Percentiles rank a stretch among this genome's conserved stretches.
phyloP scores from a whole-genome alignment of 2,329 filamentous ascomycete genomes.

The Hortaea werneckii region DNA sequence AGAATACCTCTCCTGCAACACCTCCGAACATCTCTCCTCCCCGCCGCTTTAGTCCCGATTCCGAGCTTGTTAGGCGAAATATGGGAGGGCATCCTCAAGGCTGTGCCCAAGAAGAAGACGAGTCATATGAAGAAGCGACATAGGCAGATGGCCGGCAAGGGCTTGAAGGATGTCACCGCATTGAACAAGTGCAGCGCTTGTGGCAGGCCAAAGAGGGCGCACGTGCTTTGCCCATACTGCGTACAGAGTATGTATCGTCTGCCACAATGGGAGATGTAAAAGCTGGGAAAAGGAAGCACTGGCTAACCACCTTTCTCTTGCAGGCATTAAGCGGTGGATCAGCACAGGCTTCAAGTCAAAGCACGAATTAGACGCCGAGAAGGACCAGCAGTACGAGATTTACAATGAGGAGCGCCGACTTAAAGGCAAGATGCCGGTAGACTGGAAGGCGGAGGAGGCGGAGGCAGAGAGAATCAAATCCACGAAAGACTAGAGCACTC shows the following conservation, averaged over 20 bases:
- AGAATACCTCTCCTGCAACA: conserved; percentile 34
- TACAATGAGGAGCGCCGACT: conserved; percentile 16
- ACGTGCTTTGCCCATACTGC: conserved; percentile 80
- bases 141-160: conserved; percentile 92
- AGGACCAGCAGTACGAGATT: conserved; percentile 13
- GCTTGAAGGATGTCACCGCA: conserved; percentile 76
- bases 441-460: conserved; percentile 14
- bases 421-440: conserved; percentile 13
- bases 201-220: conserved; percentile 76
- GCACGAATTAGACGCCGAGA: conserved; percentile 13
- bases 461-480: conserved; percentile 3
- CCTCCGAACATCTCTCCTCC: conserved; percentile 33
- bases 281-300: too few species aligned
- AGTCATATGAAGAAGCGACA: conserved; percentile 92
- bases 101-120: conserved; percentile 97
- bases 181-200: conserved; percentile 86
- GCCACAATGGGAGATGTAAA: too few species aligned
- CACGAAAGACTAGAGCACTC: background rate
- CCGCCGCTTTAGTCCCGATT: conserved; percentile 54
- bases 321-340: conserved; percentile 27
- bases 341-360: conserved; percentile 25
- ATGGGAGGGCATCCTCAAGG: conserved; percentile 85
- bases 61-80: conserved; percentile 67
- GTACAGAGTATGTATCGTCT: conserved; percentile 57
- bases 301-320: background rate